Conservation (phyloP, 2,329 filamentous ascomycete species). For the Alternaria arbusti region DNA sequence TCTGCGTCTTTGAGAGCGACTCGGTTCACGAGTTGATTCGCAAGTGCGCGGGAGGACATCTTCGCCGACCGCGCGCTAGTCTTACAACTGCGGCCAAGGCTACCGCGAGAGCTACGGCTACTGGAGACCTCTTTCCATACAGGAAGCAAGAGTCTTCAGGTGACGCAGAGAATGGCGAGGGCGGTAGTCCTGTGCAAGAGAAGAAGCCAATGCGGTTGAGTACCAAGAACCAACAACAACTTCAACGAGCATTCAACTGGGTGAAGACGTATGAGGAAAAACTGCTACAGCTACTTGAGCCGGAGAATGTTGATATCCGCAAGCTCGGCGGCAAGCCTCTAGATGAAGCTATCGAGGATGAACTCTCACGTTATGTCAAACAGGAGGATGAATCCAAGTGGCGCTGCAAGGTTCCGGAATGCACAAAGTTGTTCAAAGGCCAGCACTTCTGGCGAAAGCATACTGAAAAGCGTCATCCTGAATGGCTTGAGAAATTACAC, state of each 20-base stretch:
- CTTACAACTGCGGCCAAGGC: conserved; percentile 82
- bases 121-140: conserved; percentile 80
- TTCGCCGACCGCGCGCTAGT: conserved; percentile 86
- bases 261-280: conserved; percentile 99
- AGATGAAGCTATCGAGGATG: conserved; percentile 86
- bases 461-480: conserved; percentile 90
- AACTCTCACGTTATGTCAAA: conserved; percentile 86
- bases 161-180: conserved; percentile 66
- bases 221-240: conserved; percentile 85
- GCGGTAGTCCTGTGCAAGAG: conserved; percentile 71
- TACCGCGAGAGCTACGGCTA: conserved; percentile 83
- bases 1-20: conserved; percentile 98
- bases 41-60: conserved; percentile 96
- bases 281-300: conserved; percentile 88
- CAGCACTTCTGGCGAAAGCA: conserved; percentile 98
- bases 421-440: conserved; percentile 96
- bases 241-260: conserved; percentile 97
- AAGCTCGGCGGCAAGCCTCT: conserved; percentile 89
- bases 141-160: conserved; percentile 75
- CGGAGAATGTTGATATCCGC: conserved; percentile 82
- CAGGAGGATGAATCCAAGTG: conserved; percentile 98
- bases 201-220: conserved; percentile 70
- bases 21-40: conserved; percentile 94
- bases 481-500: conserved; percentile 82
- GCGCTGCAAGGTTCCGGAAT: conserved; percentile 95